Evolutionary conservation across 805 yeast genomes (phyloP), one percentile per base, ranked within the genome.

Genomic region (Candida dendrica): DNA sequence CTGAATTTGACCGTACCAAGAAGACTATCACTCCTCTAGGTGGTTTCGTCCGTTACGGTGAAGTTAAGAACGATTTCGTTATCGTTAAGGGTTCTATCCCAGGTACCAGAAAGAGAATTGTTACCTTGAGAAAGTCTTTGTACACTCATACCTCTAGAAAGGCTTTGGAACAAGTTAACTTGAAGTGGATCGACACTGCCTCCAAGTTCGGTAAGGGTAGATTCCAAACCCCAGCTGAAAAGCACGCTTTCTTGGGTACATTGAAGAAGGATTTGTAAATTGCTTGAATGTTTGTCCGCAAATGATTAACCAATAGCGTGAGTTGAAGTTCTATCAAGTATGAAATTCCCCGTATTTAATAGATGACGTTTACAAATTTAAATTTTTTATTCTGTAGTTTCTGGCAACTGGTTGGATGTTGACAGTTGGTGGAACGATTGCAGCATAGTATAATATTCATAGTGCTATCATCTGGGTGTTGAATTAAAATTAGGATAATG

Each of bases 201-300:
- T 93, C 98, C 68, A 90, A 91, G 78, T 93, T 93, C 90, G 99
- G 99, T 85, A 95, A 93, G 88, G 98, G 98, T 82, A 93, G 98
- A 84, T 93, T 93, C 98, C 99, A 93, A 81, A 93, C 99, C 68
- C 95, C 97, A 65, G 98, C 97, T 73, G 99, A 93, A 83, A 95
- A 95, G 90, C 89, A 84, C 69, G 95, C 98, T 69, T 93, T 93
- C 91, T 66, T 90, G 80, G 99, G 99, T 80, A 91, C 98, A 68
- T 84, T 93, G 72, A 93, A 93, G 95, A 90, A 87, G 84, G 97
- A 90, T 75, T 81, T 87, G 70, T 76, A 80, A 68, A 42, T 56
- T 49, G 37, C 36, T 37, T 45, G 36, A 34, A 6, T 15, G 33
- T 30, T 30, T 30, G 24, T 22, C 8, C 24, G 6, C 24, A 22